Base-by-base conservation (phyloP, 352 stramenopile genomes). In the Peronospora belbahrii region DNA sequence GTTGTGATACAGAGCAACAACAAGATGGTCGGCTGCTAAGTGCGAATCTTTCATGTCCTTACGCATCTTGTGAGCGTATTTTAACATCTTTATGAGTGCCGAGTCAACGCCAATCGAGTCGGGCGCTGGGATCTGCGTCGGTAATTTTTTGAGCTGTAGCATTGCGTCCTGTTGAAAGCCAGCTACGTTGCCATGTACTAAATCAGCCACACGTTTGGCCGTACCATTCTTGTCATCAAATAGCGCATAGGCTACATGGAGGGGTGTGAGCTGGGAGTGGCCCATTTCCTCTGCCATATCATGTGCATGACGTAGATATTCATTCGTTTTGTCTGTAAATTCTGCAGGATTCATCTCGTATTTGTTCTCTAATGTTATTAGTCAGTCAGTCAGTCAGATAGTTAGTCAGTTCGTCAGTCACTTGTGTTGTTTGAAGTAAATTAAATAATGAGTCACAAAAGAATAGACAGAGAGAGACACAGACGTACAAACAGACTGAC, bases 21-120 rank as follows among this genome's bases (percentile, higher is more conserved):
- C 50, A 18, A 95, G 42, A 18, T 81, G 72, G 25, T 95, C 81
- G 0, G 80, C 62, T 4, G 81, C 67, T 19, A 90, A 40, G 52
- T 88, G 84, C 8, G 81, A 85, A 52, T 94, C 85, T 34, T 86
- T 81, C 30, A 72, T 63, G 42, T 93, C 82, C 51, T 89, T 92
- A 33, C 74, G 65, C 54, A 87, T 65, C 53, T 91, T 88, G 55
- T 70, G 54, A 7, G 83, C 85, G 39, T 85, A 79, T 48, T 91
- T 91, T 20, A 95, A 52, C 46, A 94, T 65, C 55, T 89, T 88
- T 34, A 62, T 68, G 22, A 92, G 54, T 17, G 65, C 72, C 30
- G 74, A 87, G 53, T 88, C 81, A 6, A 68, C 53, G 8, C 57
- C 50, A 8, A 87, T 60, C 7, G 59, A 65, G 35, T 91, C 75